phyloP scores from a whole-genome alignment of 106 monocot genomes.

The Dactylorhiza incarnata region DNA sequence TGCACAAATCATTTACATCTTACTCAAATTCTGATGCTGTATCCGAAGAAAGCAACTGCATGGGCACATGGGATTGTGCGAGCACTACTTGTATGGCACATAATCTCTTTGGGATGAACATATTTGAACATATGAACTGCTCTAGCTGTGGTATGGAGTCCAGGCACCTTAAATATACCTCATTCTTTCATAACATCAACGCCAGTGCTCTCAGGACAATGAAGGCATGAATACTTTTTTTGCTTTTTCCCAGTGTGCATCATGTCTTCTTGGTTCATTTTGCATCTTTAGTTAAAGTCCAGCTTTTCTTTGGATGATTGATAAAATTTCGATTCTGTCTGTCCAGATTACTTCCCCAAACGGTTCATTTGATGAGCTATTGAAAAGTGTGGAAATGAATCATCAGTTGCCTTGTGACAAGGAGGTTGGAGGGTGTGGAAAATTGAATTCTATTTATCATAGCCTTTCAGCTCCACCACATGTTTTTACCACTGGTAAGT shows the following conservation, averaged over 20 bases:
- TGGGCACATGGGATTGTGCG: constrained; percentile 78
- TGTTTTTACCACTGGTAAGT: constrained; percentile 79
- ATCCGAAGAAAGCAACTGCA: constrained; percentile 34
- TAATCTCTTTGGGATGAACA: constrained; percentile 79
- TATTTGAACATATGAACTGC: constrained; percentile 90
- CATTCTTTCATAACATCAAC: constrained; percentile 97
- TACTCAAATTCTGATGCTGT: constrained; percentile 18
- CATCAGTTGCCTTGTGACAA: constrained; percentile 69
- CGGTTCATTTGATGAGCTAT: constrained; percentile 73
- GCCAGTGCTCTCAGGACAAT: constrained; percentile 77
- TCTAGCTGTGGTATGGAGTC: constrained; percentile 61
- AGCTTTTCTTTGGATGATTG: neutral
- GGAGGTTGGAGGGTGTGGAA: constrained; percentile 83
- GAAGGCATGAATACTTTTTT: constrained; percentile 42
- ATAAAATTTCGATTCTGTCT: neutral
- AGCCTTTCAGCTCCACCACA: constrained; percentile 65
- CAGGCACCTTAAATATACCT: constrained; percentile 75
- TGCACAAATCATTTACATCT: constrained; percentile 64
- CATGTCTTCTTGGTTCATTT: neutral
- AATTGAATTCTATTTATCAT: constrained; percentile 64
- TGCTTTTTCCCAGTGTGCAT: neutral
- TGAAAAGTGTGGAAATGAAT: constrained; percentile 81
- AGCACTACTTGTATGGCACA: constrained; percentile 69
- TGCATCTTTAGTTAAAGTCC: neutral
- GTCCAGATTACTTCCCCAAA: constrained; percentile 47